phyloP scores from a whole-genome alignment of 2,329 filamentous ascomycete species.

The Phyllosticta citribraziliensis region DNA sequence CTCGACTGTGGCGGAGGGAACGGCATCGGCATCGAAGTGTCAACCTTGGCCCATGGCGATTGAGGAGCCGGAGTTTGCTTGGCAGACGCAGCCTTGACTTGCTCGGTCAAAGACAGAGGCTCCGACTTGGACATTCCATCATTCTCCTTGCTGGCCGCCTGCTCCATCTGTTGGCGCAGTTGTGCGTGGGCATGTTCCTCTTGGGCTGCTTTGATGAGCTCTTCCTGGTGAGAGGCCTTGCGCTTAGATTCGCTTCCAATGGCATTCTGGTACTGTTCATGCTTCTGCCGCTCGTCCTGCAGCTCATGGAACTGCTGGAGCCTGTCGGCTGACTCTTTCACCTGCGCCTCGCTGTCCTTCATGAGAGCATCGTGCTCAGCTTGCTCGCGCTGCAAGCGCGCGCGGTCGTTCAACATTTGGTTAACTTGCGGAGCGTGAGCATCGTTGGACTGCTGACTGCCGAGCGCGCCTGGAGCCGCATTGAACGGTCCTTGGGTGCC shows the following conservation, averaged over 20 bases:
- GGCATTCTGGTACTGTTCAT: conserved; percentile 8
- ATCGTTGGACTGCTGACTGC: conserved; percentile 37
- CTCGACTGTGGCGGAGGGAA: conserved; percentile 64
- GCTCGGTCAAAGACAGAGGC: conserved; percentile 65
- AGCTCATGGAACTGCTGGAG: conserved; percentile 76
- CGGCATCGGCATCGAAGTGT: conserved; percentile 64
- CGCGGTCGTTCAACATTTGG: conserved; percentile 51
- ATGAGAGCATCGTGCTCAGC: conserved; percentile 42
- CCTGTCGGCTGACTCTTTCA: conserved; percentile 50
- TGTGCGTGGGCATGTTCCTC: conserved; percentile 16
- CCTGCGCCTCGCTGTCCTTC: conserved; percentile 37
- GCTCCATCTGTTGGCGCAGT: conserved; percentile 11
- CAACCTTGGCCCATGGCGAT: conserved; percentile 50
- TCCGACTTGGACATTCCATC: conserved; percentile 27
- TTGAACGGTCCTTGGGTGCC: conserved; percentile 39
- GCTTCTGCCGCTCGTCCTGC: conserved; percentile 35
- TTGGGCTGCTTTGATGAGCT: conserved; percentile 16
- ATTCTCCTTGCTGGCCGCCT: conserved; percentile 15
- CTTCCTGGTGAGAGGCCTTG: conserved; percentile 13
- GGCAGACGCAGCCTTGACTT: conserved; percentile 61
- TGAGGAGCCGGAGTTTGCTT: conserved; percentile 47
- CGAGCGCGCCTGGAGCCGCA: conserved; percentile 36
- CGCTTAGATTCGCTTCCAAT: background rate
- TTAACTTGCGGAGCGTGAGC: conserved; percentile 47
- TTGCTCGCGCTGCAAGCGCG: conserved; percentile 52